A percentile compares a stretch with the other conserved stretches of the same genome.
phyloP scores from a whole-genome alignment of 2,329 filamentous ascomycete species.

The Aspergillus bombycis region DNA sequence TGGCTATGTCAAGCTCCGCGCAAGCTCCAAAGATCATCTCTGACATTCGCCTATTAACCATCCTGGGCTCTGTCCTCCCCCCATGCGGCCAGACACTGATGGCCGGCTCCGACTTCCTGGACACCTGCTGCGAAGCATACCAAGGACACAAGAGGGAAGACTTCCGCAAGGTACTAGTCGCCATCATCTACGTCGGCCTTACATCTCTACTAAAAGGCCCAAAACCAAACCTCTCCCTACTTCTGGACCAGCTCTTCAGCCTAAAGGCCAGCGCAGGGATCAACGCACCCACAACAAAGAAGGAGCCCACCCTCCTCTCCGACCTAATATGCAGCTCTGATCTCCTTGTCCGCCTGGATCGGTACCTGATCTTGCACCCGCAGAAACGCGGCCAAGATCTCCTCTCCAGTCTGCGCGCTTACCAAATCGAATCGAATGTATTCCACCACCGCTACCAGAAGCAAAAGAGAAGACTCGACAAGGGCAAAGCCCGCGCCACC shows the following conservation, averaged over 20 bases:
- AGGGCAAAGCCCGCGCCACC: slow-evolving; percentile 46
- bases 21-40: slow-evolving; percentile 21
- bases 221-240: slow-evolving; percentile 70
- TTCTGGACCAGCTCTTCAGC: slow-evolving; percentile 82
- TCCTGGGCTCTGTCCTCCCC: slow-evolving; percentile 43
- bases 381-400: slow-evolving; percentile 48
- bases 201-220: slow-evolving; percentile 68
- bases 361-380: slow-evolving; percentile 34
- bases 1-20: slow-evolving; percentile 24
- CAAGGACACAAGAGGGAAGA: slow-evolving; percentile 59
- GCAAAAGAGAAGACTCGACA: slow-evolving; percentile 38
- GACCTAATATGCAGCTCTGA: slow-evolving; percentile 82
- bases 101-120: slow-evolving; percentile 84
- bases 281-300: slow-evolving; percentile 50
- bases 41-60: slow-evolving; percentile 42
- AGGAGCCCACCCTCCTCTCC: slow-evolving; percentile 67
- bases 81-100: slow-evolving; percentile 66
- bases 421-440: slow-evolving; percentile 41
- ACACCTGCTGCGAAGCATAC: slow-evolving; percentile 62
- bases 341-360: slow-evolving; percentile 56
- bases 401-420: slow-evolving; percentile 41
- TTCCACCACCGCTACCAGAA: slow-evolving; percentile 49
- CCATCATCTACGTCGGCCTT: slow-evolving; percentile 75
- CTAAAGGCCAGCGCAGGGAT: slow-evolving; percentile 72
- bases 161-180: slow-evolving; percentile 69